Base-by-base conservation (phyloP, 495 filamentous ascomycete genomes). In the Hypomontagnella submonticulosa region DNA sequence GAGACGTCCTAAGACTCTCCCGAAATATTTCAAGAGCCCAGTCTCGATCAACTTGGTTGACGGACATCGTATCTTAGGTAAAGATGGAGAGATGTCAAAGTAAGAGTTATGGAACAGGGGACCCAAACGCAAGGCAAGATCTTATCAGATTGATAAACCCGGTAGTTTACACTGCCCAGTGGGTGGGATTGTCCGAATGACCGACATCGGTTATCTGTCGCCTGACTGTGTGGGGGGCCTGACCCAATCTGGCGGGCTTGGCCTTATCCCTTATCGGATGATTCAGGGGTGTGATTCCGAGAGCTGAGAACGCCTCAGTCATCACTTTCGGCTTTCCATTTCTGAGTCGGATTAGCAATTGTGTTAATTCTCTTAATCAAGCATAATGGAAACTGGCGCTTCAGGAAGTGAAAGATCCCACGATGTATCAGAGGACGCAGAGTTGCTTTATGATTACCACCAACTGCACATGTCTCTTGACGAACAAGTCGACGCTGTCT, bases 401-500 rank as follows among this genome's bases (percentile, higher is more conserved):
- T 13, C 15, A 43, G 11, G n/a, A 40, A 38, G 12, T 15, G 10
- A 46, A 16, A 30, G 8, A 3, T 13, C n/a, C 33, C 18, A 56
- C 19, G 56, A 71, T 47, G 42, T 84, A 69, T 71, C 73, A 80
- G n/a, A 18, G 18, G 73, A 76, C 63, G 76, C 72, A 4, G 67
- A 70, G 38, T 49, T 60, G 2, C 47, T 79, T n/a, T 79, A 77
- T 62, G 70, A 76, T 56, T 79, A 77, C 57, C 77, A 79, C 63
- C 75, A 71, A 30, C 61, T 79, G 59, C 57, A 61, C 59, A 61
- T 71, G 54, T 12, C 67, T 4, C 64, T 74, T 15, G 27, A 43
- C 8, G 67, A 53, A 43, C 59, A 63, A 13, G 62, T 72, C 12
- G 65, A 69, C 47, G 68, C 75, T 23, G 69, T 77, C 41, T 79